Base-by-base conservation (phyloP, 2,329 filamentous ascomycete species). In the Trichoderma sp. region DNA sequence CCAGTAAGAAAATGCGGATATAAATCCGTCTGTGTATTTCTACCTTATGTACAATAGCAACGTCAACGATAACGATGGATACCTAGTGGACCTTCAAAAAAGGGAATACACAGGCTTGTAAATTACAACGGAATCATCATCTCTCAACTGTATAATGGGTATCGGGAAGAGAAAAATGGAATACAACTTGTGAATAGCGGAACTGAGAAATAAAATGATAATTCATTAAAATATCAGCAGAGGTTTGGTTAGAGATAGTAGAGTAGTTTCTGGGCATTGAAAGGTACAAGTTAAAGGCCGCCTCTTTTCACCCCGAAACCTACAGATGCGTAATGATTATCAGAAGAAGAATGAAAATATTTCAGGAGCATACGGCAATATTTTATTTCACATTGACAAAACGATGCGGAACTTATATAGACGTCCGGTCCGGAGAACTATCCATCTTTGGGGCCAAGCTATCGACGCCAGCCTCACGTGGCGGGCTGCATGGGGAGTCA, bases 1-100 rank as follows among this genome's bases (percentile, higher is more conserved):
- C 34, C 76, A 75, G 73, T 70, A 53, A 53, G 11, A 53, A 64
- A 43, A 28, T 30, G 30, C 32, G 15, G 24, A 30, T 51, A 11
- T 26, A 4, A 21, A 18, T 3, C 51, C 28, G 21, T 36, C 26
- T 43, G 18, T 70, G 39, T 36, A 53, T 36, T n/a, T n/a, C 9
- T 51, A 28, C 26, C 26, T 28, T 28, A 60, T 69, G 66, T 69
- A 69, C 56, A 61, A 51, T 51, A 69, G 26, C 56, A 36, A 61
- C n/a, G 15, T 61, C 36, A 26, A 61, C 12, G n/a, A 26, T n/a
- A 18, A 69, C 39, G n/a, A n/a, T n/a, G 26, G 32, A 14, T 30
- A 24, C 24, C 24, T 24, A 47, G 32, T 34, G 30, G 12, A 21
- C 9, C 2, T 34, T 32, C 32, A 5, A 21, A 24, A 60, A 60